Evolutionary conservation across 352 stramenopile species (phyloP).

Genomic region (Hyaloperonospora brassicae): DNA sequence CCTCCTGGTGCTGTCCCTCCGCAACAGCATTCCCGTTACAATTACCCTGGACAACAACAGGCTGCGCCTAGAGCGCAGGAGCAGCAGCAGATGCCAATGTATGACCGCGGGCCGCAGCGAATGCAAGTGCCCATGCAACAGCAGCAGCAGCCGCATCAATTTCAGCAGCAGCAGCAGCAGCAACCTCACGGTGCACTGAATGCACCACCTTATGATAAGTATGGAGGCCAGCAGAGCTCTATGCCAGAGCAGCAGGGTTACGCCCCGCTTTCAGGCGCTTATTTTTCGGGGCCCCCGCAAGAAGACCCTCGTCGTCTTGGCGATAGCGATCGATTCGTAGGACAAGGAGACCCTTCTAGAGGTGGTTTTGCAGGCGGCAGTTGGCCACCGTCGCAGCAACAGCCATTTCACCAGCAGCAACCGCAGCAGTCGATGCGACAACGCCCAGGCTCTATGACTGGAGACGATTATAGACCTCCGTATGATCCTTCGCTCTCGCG

Average conservation of each 20-base stretch:
- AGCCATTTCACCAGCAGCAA: slow-evolving; percentile 19
- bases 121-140: slow-evolving; percentile 19
- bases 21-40: slow-evolving; percentile 24
- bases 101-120: slow-evolving; percentile 23
- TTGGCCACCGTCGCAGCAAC: slow-evolving; percentile 22
- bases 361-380: slow-evolving; percentile 10
- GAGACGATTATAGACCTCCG: slow-evolving; percentile 18
- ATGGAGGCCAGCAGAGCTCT: slow-evolving; percentile 17
- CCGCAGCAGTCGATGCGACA: slow-evolving; percentile 19
- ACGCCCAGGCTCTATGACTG: slow-evolving; percentile 14
- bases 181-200: slow-evolving; percentile 20
- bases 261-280: slow-evolving; percentile 16
- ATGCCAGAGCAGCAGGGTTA: slow-evolving; percentile 28
- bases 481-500: slow-evolving; percentile 30
- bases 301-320: slow-evolving; percentile 18
- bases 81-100: slow-evolving; percentile 27
- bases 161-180: slow-evolving; percentile 18
- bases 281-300: slow-evolving; percentile 20
- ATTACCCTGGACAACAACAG: slow-evolving; percentile 29
- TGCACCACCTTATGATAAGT: slow-evolving; percentile 23
- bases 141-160: slow-evolving; percentile 22
- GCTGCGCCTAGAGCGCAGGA: slow-evolving; percentile 16
- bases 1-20: slow-evolving; percentile 14
- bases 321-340: slow-evolving; percentile 28
- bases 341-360: slow-evolving; percentile 36